Base-by-base conservation (phyloP, 768 basidiomycete genomes). In the Chlorophyllum brunneum region DNA sequence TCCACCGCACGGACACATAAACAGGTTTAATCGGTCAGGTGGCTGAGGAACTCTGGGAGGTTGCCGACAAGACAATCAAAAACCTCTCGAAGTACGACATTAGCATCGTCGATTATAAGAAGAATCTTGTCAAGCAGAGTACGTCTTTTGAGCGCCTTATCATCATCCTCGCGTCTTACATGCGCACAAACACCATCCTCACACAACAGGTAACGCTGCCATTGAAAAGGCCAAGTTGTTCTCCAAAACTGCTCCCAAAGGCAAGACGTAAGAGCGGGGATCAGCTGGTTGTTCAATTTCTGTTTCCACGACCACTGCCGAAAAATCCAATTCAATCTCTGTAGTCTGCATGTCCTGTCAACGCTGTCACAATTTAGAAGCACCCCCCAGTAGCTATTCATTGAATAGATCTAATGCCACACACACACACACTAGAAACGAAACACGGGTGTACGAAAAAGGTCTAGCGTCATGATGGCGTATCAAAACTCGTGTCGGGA, bases 41-140 rank as follows among this genome's bases (percentile, higher is more conserved):
- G 31, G 97, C 95, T 33, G 91, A 98, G 66, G 95, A 98, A 68
- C 84, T 99, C 6, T 99, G 97, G 97, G 97, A 99, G 69, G 97
- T 99, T 49, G 92, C 92, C 65, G 80, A 93, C 67, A 86, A 87
- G 71, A 92, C 90, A 64, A 93, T 99, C 67, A 80, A 80, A 68
- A 97, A 98, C 71, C 71, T 99, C 56, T 89, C 94, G 22, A 94
- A 87, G 75, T 76, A 82, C 60, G 94, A 92, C 58, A 92, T 98
- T 65, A 85, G 81, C 44, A 98, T 98, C 65, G 73, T 88, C 27
- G 89, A 94, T 68, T 98, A 98, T 78, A 98, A 98, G 80, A 86
- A 80, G 72, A 82, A 82, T 55, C 77, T 97, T 39, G 73, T 89
- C 45, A 86, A 81, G 73, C 78, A 89, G 68, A 91, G 90, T 86